Evolutionary conservation across 257 asterid genomes (phyloP).

Genomic region (Thymus mandschuricus): DNA sequence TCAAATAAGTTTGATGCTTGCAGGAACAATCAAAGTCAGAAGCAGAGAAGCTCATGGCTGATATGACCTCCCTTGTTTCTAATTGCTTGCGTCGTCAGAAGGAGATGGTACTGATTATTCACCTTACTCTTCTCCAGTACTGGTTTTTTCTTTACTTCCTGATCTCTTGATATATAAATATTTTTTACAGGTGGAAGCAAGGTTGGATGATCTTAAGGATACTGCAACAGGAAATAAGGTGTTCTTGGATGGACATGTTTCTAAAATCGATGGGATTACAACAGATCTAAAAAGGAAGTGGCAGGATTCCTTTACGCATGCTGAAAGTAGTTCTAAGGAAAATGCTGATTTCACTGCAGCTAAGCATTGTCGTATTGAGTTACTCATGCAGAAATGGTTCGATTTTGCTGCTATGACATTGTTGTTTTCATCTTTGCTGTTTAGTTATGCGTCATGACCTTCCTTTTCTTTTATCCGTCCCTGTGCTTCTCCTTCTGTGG

Average conservation of each 20-base stretch:
- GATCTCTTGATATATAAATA: conserved; percentile 12
- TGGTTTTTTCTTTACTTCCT: background rate
- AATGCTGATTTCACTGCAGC: conserved; percentile 76
- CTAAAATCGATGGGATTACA: conserved; percentile 65
- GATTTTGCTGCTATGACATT: background rate
- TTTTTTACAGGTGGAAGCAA: conserved; percentile 63
- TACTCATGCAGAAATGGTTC: conserved; percentile 72
- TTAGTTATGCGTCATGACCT: background rate
- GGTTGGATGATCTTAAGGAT: conserved; percentile 59
- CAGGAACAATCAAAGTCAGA: conserved; percentile 75
- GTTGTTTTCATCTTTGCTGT: background rate
- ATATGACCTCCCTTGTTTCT: conserved; percentile 68
- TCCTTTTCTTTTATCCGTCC: background rate
- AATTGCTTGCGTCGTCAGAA: conserved; percentile 71
- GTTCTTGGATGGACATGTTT: conserved; percentile 72
- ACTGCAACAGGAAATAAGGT: conserved; percentile 58
- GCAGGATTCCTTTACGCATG: conserved; percentile 66
- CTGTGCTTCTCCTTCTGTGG: background rate
- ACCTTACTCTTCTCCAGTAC: conserved; percentile 3
- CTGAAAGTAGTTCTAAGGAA: conserved; percentile 59
- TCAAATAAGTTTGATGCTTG: conserved; percentile 33
- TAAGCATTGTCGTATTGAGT: conserved; percentile 86
- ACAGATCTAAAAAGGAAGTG: conserved; percentile 83
- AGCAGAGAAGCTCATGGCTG: conserved; percentile 78
- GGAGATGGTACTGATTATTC: conserved; percentile 57